These are phyloP conservation scores for Postia placenta DNA, from an alignment of 768 basidiomycete genomes.

Conservation along the genomic window DNA sequence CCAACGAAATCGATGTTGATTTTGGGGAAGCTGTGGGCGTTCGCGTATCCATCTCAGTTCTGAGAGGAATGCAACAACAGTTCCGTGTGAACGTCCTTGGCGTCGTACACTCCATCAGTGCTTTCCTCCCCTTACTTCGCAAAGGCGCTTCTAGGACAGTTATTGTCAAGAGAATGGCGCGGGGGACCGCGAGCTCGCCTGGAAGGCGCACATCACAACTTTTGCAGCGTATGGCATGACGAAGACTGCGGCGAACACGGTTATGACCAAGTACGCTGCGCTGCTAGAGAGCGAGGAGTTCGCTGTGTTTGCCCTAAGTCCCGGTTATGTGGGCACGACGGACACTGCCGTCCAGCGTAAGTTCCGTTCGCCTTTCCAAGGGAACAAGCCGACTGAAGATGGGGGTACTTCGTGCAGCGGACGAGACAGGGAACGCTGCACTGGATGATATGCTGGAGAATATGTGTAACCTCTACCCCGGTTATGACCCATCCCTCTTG, in stretches of 20 bases:
- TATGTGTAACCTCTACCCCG: background rate
- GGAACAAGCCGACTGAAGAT: background rate
- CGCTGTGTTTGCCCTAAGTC: constrained; percentile 24
- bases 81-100: constrained; percentile 32
- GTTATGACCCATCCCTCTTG: background rate
- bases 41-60: background rate
- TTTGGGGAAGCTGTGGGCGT: constrained; percentile 6
- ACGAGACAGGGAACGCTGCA: background rate
- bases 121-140: constrained; percentile 33
- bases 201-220: constrained; percentile 5
- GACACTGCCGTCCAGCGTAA: background rate
- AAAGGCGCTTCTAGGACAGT: constrained; percentile 28
- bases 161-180: constrained; percentile 26
- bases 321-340: constrained; percentile 24
- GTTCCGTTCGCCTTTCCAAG: background rate
- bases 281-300: constrained; percentile 24
- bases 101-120: constrained; percentile 27
- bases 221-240: constrained; percentile 27
- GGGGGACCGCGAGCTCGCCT: constrained; percentile 22
- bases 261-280: constrained; percentile 30
- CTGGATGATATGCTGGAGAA: background rate
- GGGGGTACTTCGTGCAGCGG: background rate
- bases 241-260: constrained; percentile 32
- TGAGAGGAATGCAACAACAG: constrained; percentile 10
- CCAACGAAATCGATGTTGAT: constrained; percentile 6